Evolutionary conservation across 148 eudicot genomes (phyloP).

Genomic region (Beta vulgaris): DNA sequence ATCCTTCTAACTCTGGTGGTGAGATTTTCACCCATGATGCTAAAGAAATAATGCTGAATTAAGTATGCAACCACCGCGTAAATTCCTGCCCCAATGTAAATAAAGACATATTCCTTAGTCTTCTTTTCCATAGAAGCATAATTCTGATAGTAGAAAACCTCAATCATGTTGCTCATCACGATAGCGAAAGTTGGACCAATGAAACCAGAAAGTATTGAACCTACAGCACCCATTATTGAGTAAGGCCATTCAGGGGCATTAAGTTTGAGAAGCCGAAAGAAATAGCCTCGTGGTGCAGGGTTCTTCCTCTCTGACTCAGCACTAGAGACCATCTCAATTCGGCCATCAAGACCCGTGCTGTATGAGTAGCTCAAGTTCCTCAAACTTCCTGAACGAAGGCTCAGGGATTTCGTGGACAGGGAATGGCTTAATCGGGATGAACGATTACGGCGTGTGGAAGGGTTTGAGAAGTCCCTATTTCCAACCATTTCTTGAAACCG

Average conservation of each 20-base stretch:
- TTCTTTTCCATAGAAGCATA: slow-evolving; percentile 88
- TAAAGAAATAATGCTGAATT: slow-evolving; percentile 98
- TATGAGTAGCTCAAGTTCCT: slow-evolving; percentile 90
- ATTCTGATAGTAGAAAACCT: slow-evolving; percentile 85
- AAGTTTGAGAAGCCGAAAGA: slow-evolving; percentile 74
- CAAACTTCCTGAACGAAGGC: slow-evolving; percentile 95
- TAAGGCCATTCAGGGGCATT: slow-evolving; percentile 99
- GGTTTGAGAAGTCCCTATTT: slow-evolving; percentile 80
- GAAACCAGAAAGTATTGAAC: slow-evolving; percentile 90
- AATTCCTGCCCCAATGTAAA: slow-evolving; percentile 93
- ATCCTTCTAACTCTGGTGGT: slow-evolving; percentile 95
- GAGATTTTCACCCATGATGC: slow-evolving; percentile 99
- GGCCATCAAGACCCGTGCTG: slow-evolving; percentile 93
- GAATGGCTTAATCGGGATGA: slow-evolving; percentile 81
- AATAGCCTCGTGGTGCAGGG: slow-evolving; percentile 76
- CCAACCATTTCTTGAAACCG: slow-evolving; percentile 99
- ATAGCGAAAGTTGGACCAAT: slow-evolving; percentile 96
- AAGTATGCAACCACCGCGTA: slow-evolving; percentile 93
- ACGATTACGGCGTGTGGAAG: slow-evolving; percentile 78
- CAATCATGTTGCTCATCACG: slow-evolving; percentile 99
- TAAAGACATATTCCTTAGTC: slow-evolving; percentile 93
- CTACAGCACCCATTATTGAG: slow-evolving; percentile 92
- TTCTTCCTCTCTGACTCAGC: slow-evolving; percentile 89
- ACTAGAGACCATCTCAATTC: slow-evolving; percentile 91
- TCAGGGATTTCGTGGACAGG: slow-evolving; percentile 83